Evolutionary conservation across 2,329 filamentous ascomycete species (phyloP).

Genomic region (Coniochaeta hoffmannii): DNA sequence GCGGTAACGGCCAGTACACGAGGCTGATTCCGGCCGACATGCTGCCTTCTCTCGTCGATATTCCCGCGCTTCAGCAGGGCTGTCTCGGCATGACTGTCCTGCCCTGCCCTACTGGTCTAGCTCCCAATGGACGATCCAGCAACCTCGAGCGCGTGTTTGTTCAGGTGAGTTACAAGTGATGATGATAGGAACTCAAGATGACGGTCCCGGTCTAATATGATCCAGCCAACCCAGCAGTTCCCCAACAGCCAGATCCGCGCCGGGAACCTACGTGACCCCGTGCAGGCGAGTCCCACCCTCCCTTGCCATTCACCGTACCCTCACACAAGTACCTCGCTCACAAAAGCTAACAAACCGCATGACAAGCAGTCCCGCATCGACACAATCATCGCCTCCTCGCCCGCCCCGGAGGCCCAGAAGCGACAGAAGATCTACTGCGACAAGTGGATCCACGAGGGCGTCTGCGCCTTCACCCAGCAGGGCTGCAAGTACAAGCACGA

Average conservation of each 20-base stretch:
- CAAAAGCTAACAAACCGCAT: too few species aligned
- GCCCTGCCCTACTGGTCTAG: constrained; percentile 29
- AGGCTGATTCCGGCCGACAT: constrained; percentile 48
- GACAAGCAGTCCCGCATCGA: constrained; percentile 19
- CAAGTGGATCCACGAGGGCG: constrained; percentile 81
- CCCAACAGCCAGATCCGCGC: neutral
- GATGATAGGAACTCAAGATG: neutral
- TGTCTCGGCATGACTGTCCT: constrained; percentile 39
- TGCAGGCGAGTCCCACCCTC: constrained; percentile 1
- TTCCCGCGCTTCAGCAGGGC: constrained; percentile 32
- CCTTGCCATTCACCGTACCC: neutral
- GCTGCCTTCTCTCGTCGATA: constrained; percentile 34
- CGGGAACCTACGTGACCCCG: neutral
- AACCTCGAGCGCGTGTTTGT: constrained; percentile 22
- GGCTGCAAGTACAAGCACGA: constrained; percentile 88
- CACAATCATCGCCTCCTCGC: constrained; percentile 22
- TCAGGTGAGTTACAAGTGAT: constrained; percentile 13
- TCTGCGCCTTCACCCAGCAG: constrained; percentile 78
- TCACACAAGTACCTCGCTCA: too few species aligned
- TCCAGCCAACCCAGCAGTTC: neutral
- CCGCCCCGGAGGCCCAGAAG: constrained; percentile 32
- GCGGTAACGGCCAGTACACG: constrained; percentile 46
- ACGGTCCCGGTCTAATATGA: neutral
- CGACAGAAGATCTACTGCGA: constrained; percentile 70
- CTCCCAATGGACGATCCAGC: constrained; percentile 28